phyloP scores from a whole-genome alignment of 2,329 filamentous ascomycete genomes.

The Emericellopsis atlantica region DNA sequence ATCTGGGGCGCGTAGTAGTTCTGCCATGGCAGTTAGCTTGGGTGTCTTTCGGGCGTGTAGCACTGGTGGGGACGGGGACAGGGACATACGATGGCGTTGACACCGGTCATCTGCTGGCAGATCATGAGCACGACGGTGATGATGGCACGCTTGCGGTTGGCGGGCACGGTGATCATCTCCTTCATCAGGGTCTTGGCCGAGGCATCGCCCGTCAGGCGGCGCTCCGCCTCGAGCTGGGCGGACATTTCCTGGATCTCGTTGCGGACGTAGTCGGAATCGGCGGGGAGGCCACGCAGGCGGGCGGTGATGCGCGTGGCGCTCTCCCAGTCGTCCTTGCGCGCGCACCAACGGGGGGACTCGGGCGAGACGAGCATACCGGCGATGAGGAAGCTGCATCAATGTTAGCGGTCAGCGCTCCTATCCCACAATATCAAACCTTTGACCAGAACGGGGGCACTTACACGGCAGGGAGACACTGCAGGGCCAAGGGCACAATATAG shows the following conservation, averaged over 20 bases:
- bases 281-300: constrained; percentile 36
- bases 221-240: constrained; percentile 49
- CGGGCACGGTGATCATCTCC: constrained; percentile 49
- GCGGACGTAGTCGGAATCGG: constrained; percentile 40
- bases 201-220: constrained; percentile 39
- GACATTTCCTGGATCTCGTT: constrained; percentile 49
- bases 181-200: constrained; percentile 43
- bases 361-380: constrained; percentile 47
- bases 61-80: no score
- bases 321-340: constrained; percentile 56
- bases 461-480: constrained; percentile 53
- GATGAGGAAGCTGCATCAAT: constrained; percentile 30
- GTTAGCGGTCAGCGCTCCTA: constrained; percentile 1
- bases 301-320: constrained; percentile 42
- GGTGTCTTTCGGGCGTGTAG: neutral
- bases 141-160: constrained; percentile 51
- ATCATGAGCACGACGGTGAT: constrained; percentile 50
- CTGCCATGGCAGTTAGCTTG: constrained; percentile 5
- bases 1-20: constrained; percentile 61
- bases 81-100: constrained; percentile 26
- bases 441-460: constrained; percentile 9
- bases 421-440: neutral
- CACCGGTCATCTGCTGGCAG: constrained; percentile 64
- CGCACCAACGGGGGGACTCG: constrained; percentile 52
- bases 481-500: constrained; percentile 49